These are phyloP conservation scores for Wallacemonas rigidus DNA, from an alignment of 208 protist genomes.

Conservation along the genomic window DNA sequence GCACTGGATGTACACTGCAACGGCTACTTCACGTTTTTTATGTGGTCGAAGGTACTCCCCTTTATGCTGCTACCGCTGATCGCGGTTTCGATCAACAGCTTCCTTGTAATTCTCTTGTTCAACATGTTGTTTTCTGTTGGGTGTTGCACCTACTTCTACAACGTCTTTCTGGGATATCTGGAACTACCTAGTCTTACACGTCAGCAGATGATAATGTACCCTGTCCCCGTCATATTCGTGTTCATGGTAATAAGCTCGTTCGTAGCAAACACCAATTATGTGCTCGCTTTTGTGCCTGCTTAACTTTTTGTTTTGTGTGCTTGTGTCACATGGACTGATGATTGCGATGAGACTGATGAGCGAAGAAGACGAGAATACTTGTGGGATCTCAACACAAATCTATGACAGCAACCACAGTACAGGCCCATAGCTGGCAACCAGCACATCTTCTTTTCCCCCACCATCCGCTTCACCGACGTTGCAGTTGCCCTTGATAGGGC, in stretches of 20 bases:
- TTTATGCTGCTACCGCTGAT: constrained; percentile 82
- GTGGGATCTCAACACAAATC: too few species aligned
- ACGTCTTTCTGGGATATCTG: constrained; percentile 91
- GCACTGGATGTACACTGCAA: constrained; percentile 98
- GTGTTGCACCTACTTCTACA: constrained; percentile 84
- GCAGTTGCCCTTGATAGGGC: too few species aligned
- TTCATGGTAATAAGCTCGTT: constrained; percentile 55
- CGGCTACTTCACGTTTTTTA: constrained; percentile 94
- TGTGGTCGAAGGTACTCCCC: constrained; percentile 91
- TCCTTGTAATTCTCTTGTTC: constrained; percentile 42
- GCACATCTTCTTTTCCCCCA: too few species aligned
- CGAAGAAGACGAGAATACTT: too few species aligned
- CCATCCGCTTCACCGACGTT: too few species aligned
- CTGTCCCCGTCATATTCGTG: constrained; percentile 61
- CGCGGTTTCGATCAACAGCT: constrained; percentile 10
- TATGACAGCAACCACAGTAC: too few species aligned
- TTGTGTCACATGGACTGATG: constrained; percentile 22
- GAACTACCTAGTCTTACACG: constrained; percentile 88
- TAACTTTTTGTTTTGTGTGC: constrained; percentile 15
- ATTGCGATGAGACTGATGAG: too few species aligned
- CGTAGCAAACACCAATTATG: constrained; percentile 33
- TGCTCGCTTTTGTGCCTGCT: constrained; percentile 2
- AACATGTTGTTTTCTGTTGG: constrained; percentile 76
- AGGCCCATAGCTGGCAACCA: too few species aligned
- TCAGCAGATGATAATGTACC: constrained; percentile 91